Evolutionary conservation across 2,329 filamentous ascomycete genomes (phyloP).

Genomic region (Aspergillus sp.): DNA sequence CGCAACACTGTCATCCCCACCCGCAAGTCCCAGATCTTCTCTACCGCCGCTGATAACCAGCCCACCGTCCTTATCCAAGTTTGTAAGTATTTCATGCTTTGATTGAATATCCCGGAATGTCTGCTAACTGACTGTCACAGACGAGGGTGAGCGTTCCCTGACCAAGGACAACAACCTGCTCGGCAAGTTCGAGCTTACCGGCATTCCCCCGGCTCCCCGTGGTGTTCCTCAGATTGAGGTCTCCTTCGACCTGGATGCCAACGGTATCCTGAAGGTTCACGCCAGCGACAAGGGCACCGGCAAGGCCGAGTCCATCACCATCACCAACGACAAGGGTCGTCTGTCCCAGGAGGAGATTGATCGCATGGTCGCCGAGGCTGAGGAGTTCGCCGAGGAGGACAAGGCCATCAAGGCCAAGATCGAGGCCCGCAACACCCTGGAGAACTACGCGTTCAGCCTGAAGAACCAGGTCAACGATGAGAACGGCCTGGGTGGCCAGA

Average conservation of each 20-base stretch:
- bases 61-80: slow-evolving; percentile 94
- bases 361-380: slow-evolving; percentile 97
- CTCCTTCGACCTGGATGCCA: slow-evolving; percentile 95
- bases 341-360: slow-evolving; percentile 96
- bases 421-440: slow-evolving; percentile 90
- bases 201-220: slow-evolving; percentile 90
- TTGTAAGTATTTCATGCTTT: slow-evolving; percentile 48
- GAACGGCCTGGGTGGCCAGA: slow-evolving; percentile 96
- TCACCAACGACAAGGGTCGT: slow-evolving; percentile 99
- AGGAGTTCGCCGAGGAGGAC: slow-evolving; percentile 99
- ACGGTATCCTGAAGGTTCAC: slow-evolving; percentile 96
- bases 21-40: slow-evolving; percentile 97
- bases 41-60: slow-evolving; percentile 94
- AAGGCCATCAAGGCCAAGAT: slow-evolving; percentile 97
- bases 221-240: slow-evolving; percentile 98
- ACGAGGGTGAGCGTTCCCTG: slow-evolving; percentile 87
- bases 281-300: slow-evolving; percentile 97
- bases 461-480: slow-evolving; percentile 99
- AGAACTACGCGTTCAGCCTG: slow-evolving; percentile 98
- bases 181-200: slow-evolving; percentile 96
- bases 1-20: slow-evolving; percentile 94
- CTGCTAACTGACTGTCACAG: slow-evolving; percentile 31
- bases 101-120: no score
- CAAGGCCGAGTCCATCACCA: slow-evolving; percentile 96
- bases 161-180: slow-evolving; percentile 97